phyloP scores from a whole-genome alignment of 768 basidiomycete genomes.

The Lactarius evosmus region DNA sequence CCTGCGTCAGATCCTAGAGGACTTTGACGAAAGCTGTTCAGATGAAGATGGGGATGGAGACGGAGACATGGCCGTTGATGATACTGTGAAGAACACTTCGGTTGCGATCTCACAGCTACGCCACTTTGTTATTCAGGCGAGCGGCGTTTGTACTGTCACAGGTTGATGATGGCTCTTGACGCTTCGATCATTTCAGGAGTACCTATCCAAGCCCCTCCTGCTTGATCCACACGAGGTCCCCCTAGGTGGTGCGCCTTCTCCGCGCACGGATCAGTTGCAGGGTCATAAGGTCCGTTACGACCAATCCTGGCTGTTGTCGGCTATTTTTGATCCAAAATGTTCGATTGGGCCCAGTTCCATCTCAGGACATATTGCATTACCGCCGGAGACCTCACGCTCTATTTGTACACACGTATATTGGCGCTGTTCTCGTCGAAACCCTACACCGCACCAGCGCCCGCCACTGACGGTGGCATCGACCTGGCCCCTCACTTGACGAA shows the following conservation, averaged over 20 bases:
- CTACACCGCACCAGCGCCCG: slow-evolving; percentile 48
- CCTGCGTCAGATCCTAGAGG: slow-evolving; percentile 71
- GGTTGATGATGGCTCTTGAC: slow-evolving; percentile 7
- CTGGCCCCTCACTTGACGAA: slow-evolving; percentile 86
- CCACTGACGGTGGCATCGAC: slow-evolving; percentile 40
- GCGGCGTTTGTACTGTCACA: slow-evolving; percentile 7
- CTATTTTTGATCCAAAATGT: neutral
- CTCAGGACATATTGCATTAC: slow-evolving; percentile 85
- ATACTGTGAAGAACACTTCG: slow-evolving; percentile 41
- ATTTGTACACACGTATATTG: slow-evolving; percentile 76
- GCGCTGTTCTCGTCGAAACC: slow-evolving; percentile 82
- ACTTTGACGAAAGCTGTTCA: slow-evolving; percentile 64
- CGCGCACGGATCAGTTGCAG: slow-evolving; percentile 32
- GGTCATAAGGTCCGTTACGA: slow-evolving; percentile 57
- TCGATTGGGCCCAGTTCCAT: slow-evolving; percentile 65
- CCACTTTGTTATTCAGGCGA: slow-evolving; percentile 94
- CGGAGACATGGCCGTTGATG: slow-evolving; percentile 30
- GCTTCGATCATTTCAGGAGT: slow-evolving; percentile 58
- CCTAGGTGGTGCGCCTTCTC: slow-evolving; percentile 31
- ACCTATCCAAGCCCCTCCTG: slow-evolving; percentile 72
- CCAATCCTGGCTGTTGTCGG: neutral
- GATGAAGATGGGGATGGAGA: slow-evolving; percentile 44
- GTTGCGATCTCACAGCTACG: slow-evolving; percentile 84
- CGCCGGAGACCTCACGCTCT: slow-evolving; percentile 72
- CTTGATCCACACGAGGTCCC: slow-evolving; percentile 59